Base-by-base conservation (phyloP, 1,284 basidiomycete genomes). In the Prillingera fragicola region DNA sequence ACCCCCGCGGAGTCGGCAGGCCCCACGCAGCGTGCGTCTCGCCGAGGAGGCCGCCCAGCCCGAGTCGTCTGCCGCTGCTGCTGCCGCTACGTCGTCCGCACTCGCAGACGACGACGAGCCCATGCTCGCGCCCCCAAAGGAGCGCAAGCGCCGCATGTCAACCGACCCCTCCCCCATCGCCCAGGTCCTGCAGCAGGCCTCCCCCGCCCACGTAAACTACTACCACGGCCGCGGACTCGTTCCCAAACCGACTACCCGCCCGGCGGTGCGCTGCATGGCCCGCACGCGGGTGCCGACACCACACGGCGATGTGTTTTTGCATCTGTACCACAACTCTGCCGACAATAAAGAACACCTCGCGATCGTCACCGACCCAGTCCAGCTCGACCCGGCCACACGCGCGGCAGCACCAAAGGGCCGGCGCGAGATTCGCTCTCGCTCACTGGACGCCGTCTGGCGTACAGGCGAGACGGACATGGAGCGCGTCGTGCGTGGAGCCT, bases 331-430 rank as follows among this genome's bases (percentile, higher is more conserved):
- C 48, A 71, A 71, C 48, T 56, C 57, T 36, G 84, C 87, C 68
- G 97, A 96, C 68, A 87, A 84, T 63, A 98, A 98, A 73, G 95
- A 99, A 66, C 95, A 99, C 66, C 79, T 99, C n/a, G 94, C 95
- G 0, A 82, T 99, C 44, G 91, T 98, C 49, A 80, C 94, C 37
- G 95, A 98, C 69, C 79, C 88, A 14, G 84, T 84, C 1, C 92
- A 96, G 69, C 71, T 79, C 24, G 69, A 73, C 28, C 49, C 61
- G 2, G 65, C 65, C 15, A 76, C 80, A 35, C 72, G 55, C 15
- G 38, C 42, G 1, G n/a, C 24, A 0, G 65, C 67, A 4, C 65
- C 67, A 4, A 55, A 36, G 28, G 57, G 59, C 4, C 50, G 70
- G 38, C 58, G 56, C 33, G 69, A 70, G 54, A 90, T 98, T 59